Evolutionary conservation across 495 filamentous ascomycete species (phyloP).

Genomic region (Aspergillus kassunensis): DNA sequence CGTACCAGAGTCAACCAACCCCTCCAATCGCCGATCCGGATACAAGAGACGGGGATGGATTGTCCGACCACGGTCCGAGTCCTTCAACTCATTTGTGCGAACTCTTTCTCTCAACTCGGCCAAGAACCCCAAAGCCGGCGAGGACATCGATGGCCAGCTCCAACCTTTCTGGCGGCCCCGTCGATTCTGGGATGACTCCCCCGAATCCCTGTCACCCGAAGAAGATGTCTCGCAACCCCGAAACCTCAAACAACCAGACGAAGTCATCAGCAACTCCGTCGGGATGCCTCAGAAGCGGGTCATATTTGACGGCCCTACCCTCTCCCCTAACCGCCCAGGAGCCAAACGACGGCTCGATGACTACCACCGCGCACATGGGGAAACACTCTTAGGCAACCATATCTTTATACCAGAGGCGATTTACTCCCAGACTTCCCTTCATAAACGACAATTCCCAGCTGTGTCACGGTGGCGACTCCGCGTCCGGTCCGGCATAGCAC

Average conservation of each 20-base stretch:
- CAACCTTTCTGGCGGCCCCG: slow-evolving; percentile 82
- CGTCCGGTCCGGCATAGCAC: slow-evolving; percentile 50
- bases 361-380: slow-evolving; percentile 27
- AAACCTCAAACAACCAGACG: slow-evolving; percentile 23
- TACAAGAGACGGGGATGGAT: slow-evolving; percentile 57
- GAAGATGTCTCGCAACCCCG: slow-evolving; percentile 16
- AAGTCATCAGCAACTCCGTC: slow-evolving; percentile 47
- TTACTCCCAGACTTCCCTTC: slow-evolving; percentile 27
- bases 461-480: slow-evolving; percentile 47
- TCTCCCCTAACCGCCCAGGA: slow-evolving; percentile 41
- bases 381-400: slow-evolving; percentile 28
- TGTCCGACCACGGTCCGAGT: slow-evolving; percentile 55
- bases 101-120: slow-evolving; percentile 44
- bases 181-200: slow-evolving; percentile 64
- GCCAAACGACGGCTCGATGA: slow-evolving; percentile 25
- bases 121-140: slow-evolving; percentile 41
- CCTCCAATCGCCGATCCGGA: slow-evolving; percentile 44
- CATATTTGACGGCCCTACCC: slow-evolving; percentile 36
- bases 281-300: slow-evolving; percentile 53
- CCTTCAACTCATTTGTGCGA: slow-evolving; percentile 34
- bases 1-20: slow-evolving; percentile 36
- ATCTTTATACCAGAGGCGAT: slow-evolving; percentile 28
- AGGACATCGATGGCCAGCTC: slow-evolving; percentile 51
- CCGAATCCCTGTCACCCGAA: slow-evolving; percentile 38
- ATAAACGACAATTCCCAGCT: slow-evolving; percentile 37